Percentiles rank a stretch among this genome's conserved stretches.
These are phyloP conservation scores for Boletellus sp. DNA, from an alignment of 1,284 basidiomycete genomes.

Conservation along the genomic window DNA sequence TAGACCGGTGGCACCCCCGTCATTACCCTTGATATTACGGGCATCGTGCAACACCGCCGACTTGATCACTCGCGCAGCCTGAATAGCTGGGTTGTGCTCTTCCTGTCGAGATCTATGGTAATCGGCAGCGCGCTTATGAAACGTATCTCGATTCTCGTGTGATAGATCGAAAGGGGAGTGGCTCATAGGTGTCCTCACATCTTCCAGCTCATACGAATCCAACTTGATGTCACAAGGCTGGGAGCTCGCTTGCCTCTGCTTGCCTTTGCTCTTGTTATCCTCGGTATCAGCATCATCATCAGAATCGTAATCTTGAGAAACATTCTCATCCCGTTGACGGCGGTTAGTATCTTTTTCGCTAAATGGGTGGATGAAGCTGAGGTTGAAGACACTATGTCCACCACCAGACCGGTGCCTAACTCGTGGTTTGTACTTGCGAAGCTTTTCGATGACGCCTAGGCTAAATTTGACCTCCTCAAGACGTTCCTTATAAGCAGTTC, in stretches of 20 bases:
- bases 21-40: slow-evolving; percentile 59
- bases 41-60: slow-evolving; percentile 70
- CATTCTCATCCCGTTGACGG: slow-evolving; percentile 9
- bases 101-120: slow-evolving; percentile 17
- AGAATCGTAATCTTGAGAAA: slow-evolving; percentile 11
- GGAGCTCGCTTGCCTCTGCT: slow-evolving; percentile 10
- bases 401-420: slow-evolving; percentile 31
- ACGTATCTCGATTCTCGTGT: slow-evolving; percentile 4
- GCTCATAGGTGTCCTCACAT: slow-evolving; percentile 1
- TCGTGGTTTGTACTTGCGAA: slow-evolving; percentile 71
- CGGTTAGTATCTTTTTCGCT: slow-evolving; percentile 28
- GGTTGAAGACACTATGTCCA: slow-evolving; percentile 39
- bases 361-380: slow-evolving; percentile 31
- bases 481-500: slow-evolving; percentile 72
- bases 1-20: slow-evolving; percentile 40
- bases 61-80: slow-evolving; percentile 64
- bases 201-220: slow-evolving; percentile 13
- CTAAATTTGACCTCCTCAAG: slow-evolving; percentile 54
- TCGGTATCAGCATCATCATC: slow-evolving; percentile 21
- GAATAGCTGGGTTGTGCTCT: slow-evolving; percentile 40
- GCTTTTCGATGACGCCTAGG: slow-evolving; percentile 62
- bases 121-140: slow-evolving; percentile 15
- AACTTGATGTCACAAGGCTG: slow-evolving; percentile 7
- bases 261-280: slow-evolving; percentile 33
- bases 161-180: slow-evolving; percentile 2